Base-by-base conservation (phyloP, 2,329 filamentous ascomycete genomes). In the Phaeosphaeria sp. region DNA sequence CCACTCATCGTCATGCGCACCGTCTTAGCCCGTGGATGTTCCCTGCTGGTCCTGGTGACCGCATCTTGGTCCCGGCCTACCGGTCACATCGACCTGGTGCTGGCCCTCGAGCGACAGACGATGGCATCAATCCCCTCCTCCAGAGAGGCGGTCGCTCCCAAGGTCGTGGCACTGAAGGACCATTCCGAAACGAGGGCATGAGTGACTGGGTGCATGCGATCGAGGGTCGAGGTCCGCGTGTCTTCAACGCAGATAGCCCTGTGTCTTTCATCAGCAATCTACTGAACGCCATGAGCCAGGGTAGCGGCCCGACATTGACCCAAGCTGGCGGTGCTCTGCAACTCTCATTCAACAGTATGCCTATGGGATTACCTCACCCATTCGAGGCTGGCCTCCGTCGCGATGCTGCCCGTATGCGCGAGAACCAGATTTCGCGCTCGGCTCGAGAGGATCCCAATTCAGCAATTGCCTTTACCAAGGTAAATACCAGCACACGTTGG, bases 61-160 rank as follows among this genome's bases (percentile, higher is more conserved):
- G 71, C 25, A 73, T 76, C 39, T 67, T 75, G 27, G 74, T 77
- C 15, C 74, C 77, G 22, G 76, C 81, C 77, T 81, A 85, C 64
- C 78, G 82, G 59, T 77, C 80, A 7, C 84, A 87, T 66, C 82
- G 86, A 55, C 76, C 84, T 52, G 82, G 82, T 47, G 80, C 79
- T 20, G 81, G 84, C 30, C 79, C 85, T 52, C 83, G 85, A 55
- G 83, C 83, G 25, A 83, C 85, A 33, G 92, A 97, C 63, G 93
- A 97, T 72, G 93, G 92, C 3, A 84, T 88, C 21, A 97, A 98
- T 71, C 94, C 94, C 44, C 83, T 98, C 13, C 86, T 98, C 53
- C 90, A 93, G 63, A 89, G 91, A 55, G 77, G 78, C 46, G 80
- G 79, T 57, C 72, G 76, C 21, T 61, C 71, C 5, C 57, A 67